Base-by-base conservation (phyloP, 768 basidiomycete species). In the Leucosporidium yakuticum region DNA sequence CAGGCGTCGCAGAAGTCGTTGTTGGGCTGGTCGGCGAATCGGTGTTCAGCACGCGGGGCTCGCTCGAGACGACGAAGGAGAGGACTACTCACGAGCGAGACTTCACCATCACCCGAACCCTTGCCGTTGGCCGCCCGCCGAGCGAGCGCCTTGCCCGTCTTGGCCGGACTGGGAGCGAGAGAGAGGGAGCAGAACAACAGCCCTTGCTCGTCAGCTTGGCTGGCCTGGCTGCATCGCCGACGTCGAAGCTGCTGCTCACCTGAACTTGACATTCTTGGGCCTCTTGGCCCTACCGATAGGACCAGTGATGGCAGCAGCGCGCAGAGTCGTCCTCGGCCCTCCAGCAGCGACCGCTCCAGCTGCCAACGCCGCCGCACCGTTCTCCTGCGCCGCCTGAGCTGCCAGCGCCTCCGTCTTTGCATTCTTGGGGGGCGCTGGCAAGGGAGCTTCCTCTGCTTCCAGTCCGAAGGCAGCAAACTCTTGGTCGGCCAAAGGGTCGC, bases 1-100 rank as follows among this genome's bases (percentile, higher is more conserved):
- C 81, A 82, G 0, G 79, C 73, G 9, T 80, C 80, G 69, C 81
- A 82, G 60, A 75, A 80, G 68, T 82, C 81, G 70, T 81, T 76
- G 68, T 82, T 82, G 60, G 79, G 78, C 81, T 82, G 63, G 20
- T 34, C 25, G 58, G 17, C 25, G 32, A 50, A 32, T 12, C 31
- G 23, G 60, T 32, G 50, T 27, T 62, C 49, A 62, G 61, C 59
- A 19, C 25, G 27, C 15, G 44, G 44, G 5, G 23, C 21, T 25
- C 44, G 2, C 19, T 15, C 44, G 12, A 29, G 19, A n/a, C 21
- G 39, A 15, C 9, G 8, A 6, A 21, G 12, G 14, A n/a, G 23
- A 31, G 15, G 12, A 19, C 1, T 11, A 19, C 36, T 29, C 27
- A 23, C 51, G 57, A n/a, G 25, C 50, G 65, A 32, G 29, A 27